Evolutionary conservation across 2,329 filamentous ascomycete genomes (phyloP).

Genomic region (Colletotrichum kahawae): DNA sequence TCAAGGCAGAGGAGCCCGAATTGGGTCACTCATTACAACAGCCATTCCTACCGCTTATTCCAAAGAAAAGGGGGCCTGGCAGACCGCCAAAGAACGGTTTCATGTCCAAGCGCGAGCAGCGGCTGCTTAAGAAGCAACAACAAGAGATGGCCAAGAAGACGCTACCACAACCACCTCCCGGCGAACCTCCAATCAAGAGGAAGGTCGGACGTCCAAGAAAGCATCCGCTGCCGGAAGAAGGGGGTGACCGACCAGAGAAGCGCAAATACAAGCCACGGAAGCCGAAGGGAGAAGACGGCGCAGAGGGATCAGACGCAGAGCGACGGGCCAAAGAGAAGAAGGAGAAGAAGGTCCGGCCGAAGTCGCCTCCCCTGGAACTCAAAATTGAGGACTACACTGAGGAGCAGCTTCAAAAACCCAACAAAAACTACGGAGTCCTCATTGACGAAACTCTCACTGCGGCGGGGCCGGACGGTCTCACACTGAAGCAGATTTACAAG

Average conservation of each 20-base stretch:
- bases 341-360: slow-evolving; percentile 62
- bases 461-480: slow-evolving; percentile 54
- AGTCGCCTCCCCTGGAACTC: slow-evolving; percentile 64
- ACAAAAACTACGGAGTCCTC: slow-evolving; percentile 65
- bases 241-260: slow-evolving; percentile 61
- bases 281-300: slow-evolving; percentile 56
- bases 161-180: slow-evolving; percentile 48
- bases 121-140: slow-evolving; percentile 64
- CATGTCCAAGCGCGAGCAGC: slow-evolving; percentile 79
- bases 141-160: slow-evolving; percentile 59
- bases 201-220: slow-evolving; percentile 71
- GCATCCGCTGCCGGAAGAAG: slow-evolving; percentile 64
- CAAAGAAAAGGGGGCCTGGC: slow-evolving; percentile 78
- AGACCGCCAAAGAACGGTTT: slow-evolving; percentile 82
- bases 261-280: slow-evolving; percentile 70
- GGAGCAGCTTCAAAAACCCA: slow-evolving; percentile 65
- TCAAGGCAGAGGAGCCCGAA: slow-evolving; percentile 34
- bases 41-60: slow-evolving; percentile 36
- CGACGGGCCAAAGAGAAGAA: slow-evolving; percentile 62
- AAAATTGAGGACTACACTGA: slow-evolving; percentile 60
- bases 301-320: slow-evolving; percentile 61
- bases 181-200: slow-evolving; percentile 62
- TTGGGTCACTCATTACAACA: slow-evolving; percentile 42
- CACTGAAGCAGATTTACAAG: slow-evolving; percentile 68
- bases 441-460: slow-evolving; percentile 65